A percentile compares a stretch with the other conserved stretches of the same genome.
phyloP scores from a whole-genome alignment of 2,329 filamentous ascomycete genomes.

The Cercospora berteroae region DNA sequence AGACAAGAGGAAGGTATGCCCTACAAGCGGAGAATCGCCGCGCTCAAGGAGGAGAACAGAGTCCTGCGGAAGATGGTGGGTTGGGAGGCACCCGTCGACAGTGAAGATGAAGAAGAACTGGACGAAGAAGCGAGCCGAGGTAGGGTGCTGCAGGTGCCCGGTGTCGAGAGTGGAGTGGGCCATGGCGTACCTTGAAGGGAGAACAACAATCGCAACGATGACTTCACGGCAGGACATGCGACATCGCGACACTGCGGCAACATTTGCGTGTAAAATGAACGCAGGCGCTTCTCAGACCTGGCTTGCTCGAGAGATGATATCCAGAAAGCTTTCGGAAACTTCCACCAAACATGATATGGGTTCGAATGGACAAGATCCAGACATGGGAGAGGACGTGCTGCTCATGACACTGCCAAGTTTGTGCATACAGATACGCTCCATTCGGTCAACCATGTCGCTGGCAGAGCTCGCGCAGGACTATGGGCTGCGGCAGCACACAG shows the following conservation, averaged over 20 bases:
- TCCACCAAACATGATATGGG: background rate
- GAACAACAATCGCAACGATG: background rate
- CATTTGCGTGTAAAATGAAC: background rate
- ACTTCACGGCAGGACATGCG: background rate
- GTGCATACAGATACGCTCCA: background rate
- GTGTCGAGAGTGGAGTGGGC: slow-evolving; percentile 7
- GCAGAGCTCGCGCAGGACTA: background rate
- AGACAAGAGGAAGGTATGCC: slow-evolving; percentile 40
- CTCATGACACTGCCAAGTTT: background rate
- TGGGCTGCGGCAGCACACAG: background rate
- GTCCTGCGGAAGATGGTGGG: slow-evolving; percentile 46
- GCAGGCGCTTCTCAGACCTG: background rate
- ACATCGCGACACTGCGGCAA: background rate
- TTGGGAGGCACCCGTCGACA: slow-evolving; percentile 44
- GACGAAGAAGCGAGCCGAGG: slow-evolving; percentile 17
- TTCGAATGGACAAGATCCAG: background rate
- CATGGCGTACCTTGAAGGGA: slow-evolving; percentile 5
- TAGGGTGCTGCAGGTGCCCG: slow-evolving; percentile 3
- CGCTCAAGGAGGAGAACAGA: slow-evolving; percentile 50
- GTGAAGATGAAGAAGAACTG: slow-evolving; percentile 42
- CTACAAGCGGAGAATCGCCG: slow-evolving; percentile 41
- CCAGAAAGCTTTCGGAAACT: background rate
- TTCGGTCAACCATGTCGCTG: background rate
- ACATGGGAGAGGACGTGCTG: background rate
- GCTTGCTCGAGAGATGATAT: background rate